A percentile compares a stretch with the other conserved stretches of the same genome.
These are phyloP conservation scores for Hypoxylon rickii DNA, from an alignment of 495 filamentous ascomycete species.

Conservation along the genomic window DNA sequence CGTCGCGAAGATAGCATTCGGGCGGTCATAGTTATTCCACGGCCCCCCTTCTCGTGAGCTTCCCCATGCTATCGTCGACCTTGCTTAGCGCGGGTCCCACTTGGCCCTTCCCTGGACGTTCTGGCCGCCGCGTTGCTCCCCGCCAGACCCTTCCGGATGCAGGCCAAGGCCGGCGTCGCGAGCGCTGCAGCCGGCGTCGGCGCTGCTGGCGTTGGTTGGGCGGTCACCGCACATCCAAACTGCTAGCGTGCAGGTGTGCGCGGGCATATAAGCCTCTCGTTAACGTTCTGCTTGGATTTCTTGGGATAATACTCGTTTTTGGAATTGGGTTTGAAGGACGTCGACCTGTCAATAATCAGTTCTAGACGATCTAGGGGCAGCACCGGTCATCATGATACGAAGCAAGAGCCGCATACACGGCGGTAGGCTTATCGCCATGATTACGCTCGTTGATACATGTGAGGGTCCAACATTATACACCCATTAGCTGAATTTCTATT, in stretches of 20 bases:
- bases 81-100: slow-evolving; percentile 2
- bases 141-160: slow-evolving; percentile 14
- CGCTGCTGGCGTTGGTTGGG: background rate
- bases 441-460: slow-evolving; percentile 36
- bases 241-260: too few species aligned
- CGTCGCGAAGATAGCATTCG: background rate
- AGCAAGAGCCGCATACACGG: slow-evolving; percentile 22
- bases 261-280: too few species aligned
- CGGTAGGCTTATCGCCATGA: slow-evolving; percentile 30
- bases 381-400: slow-evolving; percentile 20
- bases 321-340: too few species aligned
- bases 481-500: background rate
- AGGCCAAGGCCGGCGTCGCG: slow-evolving; percentile 33
- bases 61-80: slow-evolving; percentile 1
- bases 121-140: slow-evolving; percentile 5
- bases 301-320: background rate
- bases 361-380: too few species aligned
- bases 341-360: too few species aligned
- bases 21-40: background rate
- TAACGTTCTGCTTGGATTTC: background rate
- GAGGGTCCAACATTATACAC: slow-evolving; percentile 5
- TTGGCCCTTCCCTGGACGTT: background rate
- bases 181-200: slow-evolving; percentile 25
- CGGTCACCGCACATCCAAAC: slow-evolving; percentile 1
- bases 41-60: too few species aligned